Conservation (phyloP, 2,329 filamentous ascomycete species). For the Corniculantispora saksenae region DNA sequence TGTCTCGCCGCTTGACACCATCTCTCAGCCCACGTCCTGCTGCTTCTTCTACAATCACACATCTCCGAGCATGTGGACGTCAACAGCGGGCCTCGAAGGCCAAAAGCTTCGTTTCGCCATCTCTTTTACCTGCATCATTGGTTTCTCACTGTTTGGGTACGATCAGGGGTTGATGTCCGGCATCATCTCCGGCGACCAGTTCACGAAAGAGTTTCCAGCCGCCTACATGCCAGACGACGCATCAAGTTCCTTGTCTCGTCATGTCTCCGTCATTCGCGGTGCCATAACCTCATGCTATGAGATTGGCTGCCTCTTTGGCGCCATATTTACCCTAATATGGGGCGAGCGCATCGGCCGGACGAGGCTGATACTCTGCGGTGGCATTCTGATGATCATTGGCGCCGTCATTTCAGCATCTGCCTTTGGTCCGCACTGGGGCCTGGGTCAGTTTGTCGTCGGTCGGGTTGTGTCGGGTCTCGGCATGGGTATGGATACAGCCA, state of each 20-base stretch:
- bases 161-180: conserved; percentile 58
- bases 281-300: conserved; percentile 53
- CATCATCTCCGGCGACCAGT: conserved; percentile 52
- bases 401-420: conserved; percentile 57
- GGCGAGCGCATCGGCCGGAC: conserved; percentile 55
- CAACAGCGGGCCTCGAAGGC: conserved; percentile 59
- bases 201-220: conserved; percentile 48
- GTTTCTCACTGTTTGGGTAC: conserved; percentile 62
- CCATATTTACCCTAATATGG: conserved; percentile 47
- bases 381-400: conserved; percentile 59
- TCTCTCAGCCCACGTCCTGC: too few species aligned
- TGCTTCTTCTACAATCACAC: neutral
- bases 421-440: conserved; percentile 35
- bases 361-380: conserved; percentile 59
- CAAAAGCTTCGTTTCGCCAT: conserved; percentile 56
- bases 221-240: conserved; percentile 31
- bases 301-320: conserved; percentile 53
- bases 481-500: conserved; percentile 55
- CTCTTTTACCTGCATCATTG: conserved; percentile 64
- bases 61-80: conserved; percentile 48
- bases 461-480: conserved; percentile 54
- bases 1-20: neutral
- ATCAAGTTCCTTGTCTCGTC: neutral
- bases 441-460: conserved; percentile 53
- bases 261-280: conserved; percentile 47